Conservation (phyloP, 2,329 filamentous ascomycete genomes). For the Fusarium goolgardi region DNA sequence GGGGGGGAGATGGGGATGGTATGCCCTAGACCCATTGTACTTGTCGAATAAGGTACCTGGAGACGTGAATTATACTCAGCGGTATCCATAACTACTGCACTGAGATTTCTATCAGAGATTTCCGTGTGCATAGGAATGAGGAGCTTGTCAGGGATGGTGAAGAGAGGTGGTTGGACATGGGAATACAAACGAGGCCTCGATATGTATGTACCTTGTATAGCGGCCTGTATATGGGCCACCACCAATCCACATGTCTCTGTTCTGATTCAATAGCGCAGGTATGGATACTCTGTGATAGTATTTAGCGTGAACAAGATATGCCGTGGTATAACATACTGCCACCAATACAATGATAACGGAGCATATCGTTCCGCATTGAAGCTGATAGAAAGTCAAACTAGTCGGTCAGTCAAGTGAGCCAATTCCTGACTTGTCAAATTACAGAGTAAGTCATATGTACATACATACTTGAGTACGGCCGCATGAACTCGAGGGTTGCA, state of each 20-base stretch:
- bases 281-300: constrained; percentile 8
- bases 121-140: constrained; percentile 35
- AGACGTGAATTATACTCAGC: not conserved
- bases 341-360: constrained; percentile 29
- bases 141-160: constrained; percentile 16
- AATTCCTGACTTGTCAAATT: constrained; percentile 13
- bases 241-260: constrained; percentile 25
- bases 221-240: constrained; percentile 11
- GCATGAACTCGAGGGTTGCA: constrained; percentile 41
- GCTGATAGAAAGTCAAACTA: not conserved
- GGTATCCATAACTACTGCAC: constrained; percentile 4
- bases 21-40: constrained; percentile 34
- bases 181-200: constrained; percentile 35
- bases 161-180: constrained; percentile 31
- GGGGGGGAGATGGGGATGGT: constrained; percentile 32
- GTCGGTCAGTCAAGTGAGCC: constrained; percentile 3
- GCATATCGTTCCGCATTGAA: constrained; percentile 25
- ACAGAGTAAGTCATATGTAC: constrained; percentile 4
- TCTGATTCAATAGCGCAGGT: not conserved
- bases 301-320: constrained; percentile 15
- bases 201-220: constrained; percentile 29
- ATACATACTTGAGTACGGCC: constrained; percentile 11
- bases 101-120: constrained; percentile 18
- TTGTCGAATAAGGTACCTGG: constrained; percentile 18
- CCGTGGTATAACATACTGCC: constrained; percentile 17